These are phyloP conservation scores for Elymus sibiricus DNA, from an alignment of 176 grass and related monocot species.

Conservation along the genomic window DNA sequence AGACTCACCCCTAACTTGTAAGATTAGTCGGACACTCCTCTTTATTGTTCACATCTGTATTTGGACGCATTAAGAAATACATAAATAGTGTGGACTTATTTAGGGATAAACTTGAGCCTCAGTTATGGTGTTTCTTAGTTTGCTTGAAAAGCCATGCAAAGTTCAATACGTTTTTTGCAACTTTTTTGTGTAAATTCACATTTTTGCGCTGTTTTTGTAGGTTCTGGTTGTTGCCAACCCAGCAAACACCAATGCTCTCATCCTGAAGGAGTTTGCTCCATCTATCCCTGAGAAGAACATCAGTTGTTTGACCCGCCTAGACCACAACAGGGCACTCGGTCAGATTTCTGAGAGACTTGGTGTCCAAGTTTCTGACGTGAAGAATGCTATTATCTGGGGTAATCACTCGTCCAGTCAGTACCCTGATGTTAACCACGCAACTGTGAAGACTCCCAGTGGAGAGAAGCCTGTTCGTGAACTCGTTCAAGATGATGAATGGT, in stretches of 20 bases:
- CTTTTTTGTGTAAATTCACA: background rate
- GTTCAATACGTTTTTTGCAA: background rate
- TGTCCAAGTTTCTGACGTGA: slow-evolving; percentile 88
- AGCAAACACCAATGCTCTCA: slow-evolving; percentile 96
- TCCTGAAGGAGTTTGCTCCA: slow-evolving; percentile 96
- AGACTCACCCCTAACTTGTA: background rate
- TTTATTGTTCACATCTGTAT: background rate
- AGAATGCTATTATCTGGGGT: slow-evolving; percentile 96
- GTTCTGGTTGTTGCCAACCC: slow-evolving; percentile 97
- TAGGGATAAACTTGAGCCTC: background rate
- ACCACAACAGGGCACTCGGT: slow-evolving; percentile 93
- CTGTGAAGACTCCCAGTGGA: slow-evolving; percentile 62
- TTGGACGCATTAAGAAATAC: background rate
- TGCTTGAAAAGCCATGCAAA: background rate
- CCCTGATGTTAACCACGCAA: slow-evolving; percentile 90
- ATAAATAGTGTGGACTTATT: background rate
- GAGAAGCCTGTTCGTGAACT: slow-evolving; percentile 75
- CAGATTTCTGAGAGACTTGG: slow-evolving; percentile 78
- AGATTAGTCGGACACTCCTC: background rate
- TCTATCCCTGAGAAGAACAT: slow-evolving; percentile 94
- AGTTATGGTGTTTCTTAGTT: slow-evolving; percentile 7
- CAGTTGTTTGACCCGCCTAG: slow-evolving; percentile 89
- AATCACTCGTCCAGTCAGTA: slow-evolving; percentile 94
- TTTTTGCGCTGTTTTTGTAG: slow-evolving; percentile 34
- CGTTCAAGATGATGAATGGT: slow-evolving; percentile 82